Evolutionary conservation across 2,329 filamentous ascomycete species (phyloP).

Genomic region (Hypomyces rosellus): DNA sequence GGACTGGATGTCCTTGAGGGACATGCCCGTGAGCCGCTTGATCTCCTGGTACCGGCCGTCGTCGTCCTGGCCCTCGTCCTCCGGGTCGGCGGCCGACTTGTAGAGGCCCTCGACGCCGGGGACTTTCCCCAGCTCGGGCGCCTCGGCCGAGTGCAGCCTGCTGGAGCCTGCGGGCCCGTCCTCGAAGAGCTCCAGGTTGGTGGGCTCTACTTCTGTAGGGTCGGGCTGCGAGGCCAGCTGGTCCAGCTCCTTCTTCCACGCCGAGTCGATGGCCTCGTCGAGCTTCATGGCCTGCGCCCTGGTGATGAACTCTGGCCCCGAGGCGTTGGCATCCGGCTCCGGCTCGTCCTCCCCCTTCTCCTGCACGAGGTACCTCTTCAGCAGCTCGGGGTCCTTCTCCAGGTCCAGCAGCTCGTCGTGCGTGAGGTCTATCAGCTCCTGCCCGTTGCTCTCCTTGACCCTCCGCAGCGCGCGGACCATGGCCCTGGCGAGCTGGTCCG

Average conservation of each 20-base stretch:
- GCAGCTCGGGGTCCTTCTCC: conserved; percentile 34
- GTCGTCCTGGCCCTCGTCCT: conserved; percentile 45
- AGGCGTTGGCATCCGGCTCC: conserved; percentile 19
- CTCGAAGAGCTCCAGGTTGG: conserved; percentile 31
- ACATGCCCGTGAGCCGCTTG: conserved; percentile 50
- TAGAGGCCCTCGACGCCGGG: conserved; percentile 47
- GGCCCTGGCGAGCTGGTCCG: conserved; percentile 35
- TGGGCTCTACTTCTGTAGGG: conserved; percentile 25
- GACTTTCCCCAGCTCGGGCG: conserved; percentile 46
- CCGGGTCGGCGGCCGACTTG: conserved; percentile 42
- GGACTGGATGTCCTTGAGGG: conserved; percentile 42
- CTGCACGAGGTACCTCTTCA: conserved; percentile 31
- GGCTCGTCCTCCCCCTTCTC: conserved; percentile 24
- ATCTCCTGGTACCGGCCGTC: conserved; percentile 44
- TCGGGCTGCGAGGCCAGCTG: conserved; percentile 25
- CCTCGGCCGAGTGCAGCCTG: conserved; percentile 37
- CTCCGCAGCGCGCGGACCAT: conserved; percentile 36
- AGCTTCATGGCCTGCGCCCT: conserved; percentile 31
- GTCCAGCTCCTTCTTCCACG: conserved; percentile 34
- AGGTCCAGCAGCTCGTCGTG: conserved; percentile 40
- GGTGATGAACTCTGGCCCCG: conserved; percentile 24
- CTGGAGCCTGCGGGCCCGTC: conserved; percentile 29
- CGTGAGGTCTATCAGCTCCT: conserved; percentile 43
- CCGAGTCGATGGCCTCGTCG: conserved; percentile 29
- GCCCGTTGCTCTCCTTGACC: conserved; percentile 36